These are phyloP conservation scores for Ilex aquifolium DNA, from an alignment of 257 asterid genomes.

Conservation along the genomic window DNA sequence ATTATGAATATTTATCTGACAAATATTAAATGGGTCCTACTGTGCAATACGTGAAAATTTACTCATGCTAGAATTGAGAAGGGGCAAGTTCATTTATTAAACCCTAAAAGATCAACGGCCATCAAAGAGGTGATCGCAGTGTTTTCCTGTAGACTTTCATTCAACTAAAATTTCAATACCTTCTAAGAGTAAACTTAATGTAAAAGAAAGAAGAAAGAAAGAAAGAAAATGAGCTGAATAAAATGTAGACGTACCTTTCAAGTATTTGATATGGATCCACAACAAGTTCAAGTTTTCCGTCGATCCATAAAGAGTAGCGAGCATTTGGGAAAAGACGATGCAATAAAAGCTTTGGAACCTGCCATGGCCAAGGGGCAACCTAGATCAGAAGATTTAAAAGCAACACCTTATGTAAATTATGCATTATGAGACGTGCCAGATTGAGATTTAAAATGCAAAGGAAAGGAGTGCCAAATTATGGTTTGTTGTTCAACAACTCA, in stretches of 20 bases:
- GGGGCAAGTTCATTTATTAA: not conserved
- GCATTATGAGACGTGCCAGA: not conserved
- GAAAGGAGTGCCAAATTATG: not conserved
- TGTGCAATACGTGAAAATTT: not conserved
- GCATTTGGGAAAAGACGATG: conserved; percentile 86
- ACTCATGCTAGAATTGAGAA: not conserved
- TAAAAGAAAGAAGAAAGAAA: not conserved
- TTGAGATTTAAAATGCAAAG: not conserved
- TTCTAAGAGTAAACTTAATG: not conserved
- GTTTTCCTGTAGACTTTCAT: no score
- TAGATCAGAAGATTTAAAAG: not conserved
- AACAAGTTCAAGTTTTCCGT: conserved; percentile 88
- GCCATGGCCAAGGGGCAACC: conserved; percentile 18
- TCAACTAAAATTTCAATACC: not conserved
- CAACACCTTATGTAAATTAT: not conserved
- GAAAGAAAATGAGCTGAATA: not conserved
- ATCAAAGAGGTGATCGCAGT: no score
- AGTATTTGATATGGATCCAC: conserved; percentile 88
- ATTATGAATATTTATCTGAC: no score
- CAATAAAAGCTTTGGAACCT: conserved; percentile 87
- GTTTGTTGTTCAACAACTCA: no score
- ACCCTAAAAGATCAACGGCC: no score
- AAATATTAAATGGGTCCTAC: no score
- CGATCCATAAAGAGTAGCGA: conserved; percentile 86
- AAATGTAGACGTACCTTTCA: conserved; percentile 53